These are phyloP conservation scores for Achaetomiella virescens DNA, from an alignment of 495 filamentous ascomycete genomes.

Conservation along the genomic window DNA sequence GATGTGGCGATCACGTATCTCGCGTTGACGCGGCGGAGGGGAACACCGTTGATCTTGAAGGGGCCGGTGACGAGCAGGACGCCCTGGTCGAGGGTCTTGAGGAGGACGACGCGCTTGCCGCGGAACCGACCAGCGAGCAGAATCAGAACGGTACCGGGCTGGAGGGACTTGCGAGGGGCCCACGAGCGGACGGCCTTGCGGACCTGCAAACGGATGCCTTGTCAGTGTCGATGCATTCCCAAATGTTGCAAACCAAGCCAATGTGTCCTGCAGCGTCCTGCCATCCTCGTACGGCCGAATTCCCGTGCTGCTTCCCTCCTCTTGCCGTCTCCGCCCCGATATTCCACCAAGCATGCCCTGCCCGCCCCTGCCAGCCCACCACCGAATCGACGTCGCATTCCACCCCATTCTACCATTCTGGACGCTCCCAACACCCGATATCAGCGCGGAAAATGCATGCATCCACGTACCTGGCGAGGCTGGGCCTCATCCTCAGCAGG, in stretches of 20 bases:
- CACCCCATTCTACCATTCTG: conserved; percentile 13
- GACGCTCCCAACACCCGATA: conserved; percentile 6
- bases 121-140: conserved; percentile 99
- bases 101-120: conserved; percentile 98
- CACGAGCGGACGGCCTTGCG: conserved; percentile 88
- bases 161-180: conserved; percentile 76
- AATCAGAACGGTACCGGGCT: conserved; percentile 92
- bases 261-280: neutral
- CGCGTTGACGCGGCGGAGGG: conserved; percentile 93
- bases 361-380: conserved; percentile 5
- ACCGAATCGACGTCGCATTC: conserved; percentile 8
- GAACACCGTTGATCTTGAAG: conserved; percentile 99
- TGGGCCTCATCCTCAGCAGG: conserved; percentile 87
- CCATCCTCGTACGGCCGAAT: conserved; percentile 2
- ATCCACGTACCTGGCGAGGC: conserved; percentile 80
- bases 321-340: neutral
- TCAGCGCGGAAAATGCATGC: conserved; percentile 13
- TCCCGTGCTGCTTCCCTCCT: neutral
- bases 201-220: conserved; percentile 52
- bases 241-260: neutral
- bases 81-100: conserved; percentile 93
- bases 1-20: conserved; percentile 99
- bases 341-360: neutral
- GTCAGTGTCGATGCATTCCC: conserved; percentile 20
- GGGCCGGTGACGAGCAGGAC: conserved; percentile 98